Base-by-base conservation (phyloP, 2,329 filamentous ascomycete genomes). In the Sporothrix phasma region DNA sequence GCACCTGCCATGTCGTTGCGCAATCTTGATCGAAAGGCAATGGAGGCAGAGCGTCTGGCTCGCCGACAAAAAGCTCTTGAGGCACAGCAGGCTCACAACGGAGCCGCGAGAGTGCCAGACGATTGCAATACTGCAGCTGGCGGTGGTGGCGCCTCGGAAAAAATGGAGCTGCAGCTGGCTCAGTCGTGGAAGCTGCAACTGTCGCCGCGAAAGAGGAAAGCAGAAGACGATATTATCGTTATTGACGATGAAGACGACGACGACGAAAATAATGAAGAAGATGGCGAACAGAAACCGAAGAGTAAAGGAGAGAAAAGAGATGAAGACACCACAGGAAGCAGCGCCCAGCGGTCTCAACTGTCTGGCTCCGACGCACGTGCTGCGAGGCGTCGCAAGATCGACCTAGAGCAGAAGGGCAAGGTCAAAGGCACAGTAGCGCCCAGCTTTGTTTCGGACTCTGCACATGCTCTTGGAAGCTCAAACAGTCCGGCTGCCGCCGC, bases 31-130 rank as follows among this genome's bases (percentile, higher is more conserved):
- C 84, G 92, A 41, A 90, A 87, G 74, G 83, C 85, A 61, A 94
- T 96, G 90, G 93, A 97, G 73, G 80, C 86, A 70, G 91, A 95
- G 72, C 85, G 93, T 46, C 80, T 96, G 15, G 86, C 84, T 24
- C 83, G 92, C 69, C 74, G 86, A 45, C 80, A 80, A 49, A 89
- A 92, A 73, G 81, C 66, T 41, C 61, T 64, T 13, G 62, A 60
- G n/a, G 62, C 64, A 29, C 67, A 68, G 6, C 29, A 58, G 11
- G 10, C 5, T 19, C 29, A 46, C 10, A 29, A 13, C 11, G 19
- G 5, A 1, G 15, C 31, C 4, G 19, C 5, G 15, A 24, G 15
- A 3, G 51, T 11, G 34, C 31, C 31, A 24, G n/a, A 19, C 31
- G 15, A 39, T 3, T n/a, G 15, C 19, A 19, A 13, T 34, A 17